phyloP scores from a whole-genome alignment of 108 stramenopile genomes.

The Asterionellopsis glacialis region DNA sequence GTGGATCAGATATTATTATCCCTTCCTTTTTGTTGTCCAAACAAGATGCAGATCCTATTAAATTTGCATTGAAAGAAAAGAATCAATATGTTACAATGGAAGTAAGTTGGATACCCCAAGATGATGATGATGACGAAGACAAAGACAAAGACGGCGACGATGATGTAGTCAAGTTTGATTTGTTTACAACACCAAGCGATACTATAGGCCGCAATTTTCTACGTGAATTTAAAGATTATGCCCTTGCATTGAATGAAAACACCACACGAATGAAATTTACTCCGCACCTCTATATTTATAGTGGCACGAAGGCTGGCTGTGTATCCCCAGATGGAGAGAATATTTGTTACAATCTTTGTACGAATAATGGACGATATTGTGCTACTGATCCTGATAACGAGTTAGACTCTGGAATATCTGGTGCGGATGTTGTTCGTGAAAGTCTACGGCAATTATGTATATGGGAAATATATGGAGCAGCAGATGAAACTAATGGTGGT shows the following conservation, averaged over 20 bases:
- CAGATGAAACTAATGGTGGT: neutral
- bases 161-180: too few relatives aligned
- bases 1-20: constrained; percentile 87
- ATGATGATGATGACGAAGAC: constrained; percentile 61
- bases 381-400: constrained; percentile 15
- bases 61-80: constrained; percentile 33
- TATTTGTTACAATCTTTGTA: constrained; percentile 35
- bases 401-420: constrained; percentile 14
- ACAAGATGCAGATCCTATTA: constrained; percentile 59
- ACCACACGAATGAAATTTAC: constrained; percentile 59
- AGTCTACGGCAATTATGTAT: constrained; percentile 58
- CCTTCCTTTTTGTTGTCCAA: constrained; percentile 83
- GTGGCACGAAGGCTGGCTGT: neutral
- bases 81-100: constrained; percentile 65
- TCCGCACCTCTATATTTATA: neutral
- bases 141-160: too few relatives aligned
- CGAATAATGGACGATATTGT: constrained; percentile 74
- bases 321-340: neutral
- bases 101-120: constrained; percentile 56
- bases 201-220: too few relatives aligned
- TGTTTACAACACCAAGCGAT: too few relatives aligned
- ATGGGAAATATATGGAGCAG: constrained; percentile 42
- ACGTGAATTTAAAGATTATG: too few relatives aligned
- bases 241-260: constrained; percentile 14
- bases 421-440: constrained; percentile 60